These are phyloP conservation scores for Diaporthe nobilis DNA, from an alignment of 2,329 filamentous ascomycete species.

Conservation along the genomic window DNA sequence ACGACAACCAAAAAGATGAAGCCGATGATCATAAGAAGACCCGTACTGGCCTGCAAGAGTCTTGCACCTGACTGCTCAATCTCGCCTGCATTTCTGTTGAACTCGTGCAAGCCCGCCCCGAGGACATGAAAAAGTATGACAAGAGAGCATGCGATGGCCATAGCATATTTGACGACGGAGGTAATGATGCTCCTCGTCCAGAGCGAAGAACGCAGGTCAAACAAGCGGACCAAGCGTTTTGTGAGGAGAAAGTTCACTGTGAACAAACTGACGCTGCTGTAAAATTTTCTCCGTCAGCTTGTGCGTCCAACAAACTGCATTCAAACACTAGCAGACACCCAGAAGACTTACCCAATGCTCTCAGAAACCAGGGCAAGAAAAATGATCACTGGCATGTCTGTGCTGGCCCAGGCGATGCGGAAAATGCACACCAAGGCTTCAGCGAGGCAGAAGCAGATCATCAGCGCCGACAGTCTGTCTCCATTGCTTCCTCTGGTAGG, in stretches of 20 bases:
- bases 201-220: conserved; percentile 29
- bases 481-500: conserved; percentile 4
- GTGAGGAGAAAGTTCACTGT: conserved; percentile 28
- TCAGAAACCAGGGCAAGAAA: conserved; percentile 34
- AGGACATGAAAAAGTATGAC: conserved; percentile 16
- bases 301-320: background rate
- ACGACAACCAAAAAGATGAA: conserved; percentile 18
- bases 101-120: conserved; percentile 10
- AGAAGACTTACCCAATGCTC: conserved; percentile 25
- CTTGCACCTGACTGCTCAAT: background rate
- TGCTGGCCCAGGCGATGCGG: conserved; percentile 19
- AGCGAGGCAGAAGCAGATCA: conserved; percentile 34
- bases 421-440: conserved; percentile 20
- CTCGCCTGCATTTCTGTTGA: background rate
- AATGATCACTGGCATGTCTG: background rate
- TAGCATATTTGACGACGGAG: conserved; percentile 5
- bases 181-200: conserved; percentile 12
- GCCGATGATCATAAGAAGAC: conserved; percentile 16
- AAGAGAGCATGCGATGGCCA: background rate
- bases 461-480: conserved; percentile 17
- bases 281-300: background rate
- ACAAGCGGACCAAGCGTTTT: conserved; percentile 20
- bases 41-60: conserved; percentile 14
- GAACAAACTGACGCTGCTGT: conserved; percentile 27
- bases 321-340: too few relatives aligned